Evolutionary conservation across 2,329 filamentous ascomycete genomes (phyloP).

Genomic region (Penicillium sp.): DNA sequence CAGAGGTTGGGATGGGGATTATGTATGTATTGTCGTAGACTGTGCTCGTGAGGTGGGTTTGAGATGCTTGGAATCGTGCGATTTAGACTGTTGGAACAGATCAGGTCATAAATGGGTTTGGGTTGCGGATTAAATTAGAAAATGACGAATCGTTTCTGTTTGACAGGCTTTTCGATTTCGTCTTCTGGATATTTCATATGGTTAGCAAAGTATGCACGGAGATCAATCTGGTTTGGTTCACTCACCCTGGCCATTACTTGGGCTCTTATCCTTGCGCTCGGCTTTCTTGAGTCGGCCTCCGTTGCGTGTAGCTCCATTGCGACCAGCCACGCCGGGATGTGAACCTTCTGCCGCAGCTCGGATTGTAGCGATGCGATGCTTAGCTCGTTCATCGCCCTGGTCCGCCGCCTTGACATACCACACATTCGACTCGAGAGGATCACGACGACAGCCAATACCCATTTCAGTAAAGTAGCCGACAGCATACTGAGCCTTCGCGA

Average conservation of each 20-base stretch:
- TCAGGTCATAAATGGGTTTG: neutral
- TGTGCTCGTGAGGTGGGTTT: neutral
- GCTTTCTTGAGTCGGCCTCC: conserved; percentile 15
- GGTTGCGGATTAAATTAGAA: conserved; percentile 12
- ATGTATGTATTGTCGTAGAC: conserved; percentile 5
- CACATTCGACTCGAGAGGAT: conserved; percentile 94
- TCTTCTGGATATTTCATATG: neutral
- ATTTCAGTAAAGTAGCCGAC: conserved; percentile 97
- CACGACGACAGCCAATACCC: conserved; percentile 92
- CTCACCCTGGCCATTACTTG: conserved; percentile 12
- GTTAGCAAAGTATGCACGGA: neutral
- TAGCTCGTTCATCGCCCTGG: conserved; percentile 84
- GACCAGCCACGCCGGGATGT: conserved; percentile 28
- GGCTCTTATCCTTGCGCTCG: conserved; percentile 2
- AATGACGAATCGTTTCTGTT: conserved; percentile 29
- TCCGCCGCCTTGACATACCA: conserved; percentile 98
- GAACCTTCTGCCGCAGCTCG: conserved; percentile 70
- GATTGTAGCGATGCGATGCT: conserved; percentile 82
- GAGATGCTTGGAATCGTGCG: neutral
- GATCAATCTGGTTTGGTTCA: neutral
- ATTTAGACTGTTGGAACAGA: neutral
- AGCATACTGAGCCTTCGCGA: conserved; percentile 79
- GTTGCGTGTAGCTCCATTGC: conserved; percentile 1
- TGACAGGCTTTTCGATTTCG: conserved; percentile 17
- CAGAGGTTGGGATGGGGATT: neutral